Percentiles rank a stretch among this genome's conserved stretches.
Evolutionary conservation across 331 rosid genomes (phyloP).

Genomic region (Rosa hybrid): DNA sequence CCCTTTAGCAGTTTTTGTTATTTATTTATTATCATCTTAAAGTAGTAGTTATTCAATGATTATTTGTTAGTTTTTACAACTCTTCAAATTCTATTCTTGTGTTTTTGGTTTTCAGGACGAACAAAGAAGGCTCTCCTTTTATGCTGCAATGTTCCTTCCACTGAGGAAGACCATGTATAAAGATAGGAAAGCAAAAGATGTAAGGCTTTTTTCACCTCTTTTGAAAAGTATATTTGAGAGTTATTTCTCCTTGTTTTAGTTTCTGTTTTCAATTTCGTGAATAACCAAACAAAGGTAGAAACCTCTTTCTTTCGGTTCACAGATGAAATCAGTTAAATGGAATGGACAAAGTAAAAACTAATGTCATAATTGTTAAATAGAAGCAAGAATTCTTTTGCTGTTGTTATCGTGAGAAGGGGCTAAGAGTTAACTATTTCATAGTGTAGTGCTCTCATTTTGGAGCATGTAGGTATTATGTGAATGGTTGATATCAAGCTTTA

Average conservation of each 20-base stretch:
- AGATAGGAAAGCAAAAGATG: slow-evolving; percentile 75
- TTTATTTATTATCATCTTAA: neutral
- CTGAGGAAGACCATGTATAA: slow-evolving; percentile 56
- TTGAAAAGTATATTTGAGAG: neutral
- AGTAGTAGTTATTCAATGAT: too few species aligned
- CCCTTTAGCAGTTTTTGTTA: slow-evolving; percentile 8
- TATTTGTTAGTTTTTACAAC: too few species aligned
- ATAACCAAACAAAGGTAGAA: neutral
- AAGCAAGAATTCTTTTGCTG: neutral
- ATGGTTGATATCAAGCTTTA: neutral
- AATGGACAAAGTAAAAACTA: neutral
- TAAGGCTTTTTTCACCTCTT: neutral
- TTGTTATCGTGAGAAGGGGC: neutral
- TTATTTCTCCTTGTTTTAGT: neutral
- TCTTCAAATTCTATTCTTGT: neutral
- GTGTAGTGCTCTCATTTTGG: neutral
- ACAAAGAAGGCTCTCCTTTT: slow-evolving; percentile 67
- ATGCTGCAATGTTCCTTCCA: slow-evolving; percentile 76
- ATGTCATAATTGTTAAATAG: neutral
- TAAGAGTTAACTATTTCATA: neutral
- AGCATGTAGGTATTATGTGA: neutral
- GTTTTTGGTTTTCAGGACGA: slow-evolving; percentile 56
- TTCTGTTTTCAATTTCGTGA: neutral
- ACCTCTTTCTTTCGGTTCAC: neutral
- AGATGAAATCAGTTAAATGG: neutral